Percentiles rank a stretch among this genome's conserved stretches.
These are phyloP conservation scores for Kodamaea ohmeri DNA, from an alignment of 1,139 yeast genomes.

Conservation along the genomic window DNA sequence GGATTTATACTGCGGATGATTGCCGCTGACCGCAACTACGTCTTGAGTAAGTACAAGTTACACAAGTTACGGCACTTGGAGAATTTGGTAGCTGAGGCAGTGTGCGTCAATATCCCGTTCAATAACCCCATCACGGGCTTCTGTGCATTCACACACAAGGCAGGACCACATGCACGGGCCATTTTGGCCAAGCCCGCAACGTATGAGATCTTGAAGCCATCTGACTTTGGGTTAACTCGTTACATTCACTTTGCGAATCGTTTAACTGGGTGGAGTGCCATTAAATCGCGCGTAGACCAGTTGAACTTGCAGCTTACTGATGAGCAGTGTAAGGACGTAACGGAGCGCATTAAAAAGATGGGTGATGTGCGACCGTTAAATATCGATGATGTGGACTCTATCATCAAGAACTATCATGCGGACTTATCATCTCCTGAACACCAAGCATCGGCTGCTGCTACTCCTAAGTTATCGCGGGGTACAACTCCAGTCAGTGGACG, in stretches of 20 bases:
- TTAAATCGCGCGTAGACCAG: constrained; percentile 48
- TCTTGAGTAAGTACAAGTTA: constrained; percentile 53
- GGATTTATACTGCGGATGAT: constrained; percentile 65
- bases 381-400: constrained; percentile 49
- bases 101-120: constrained; percentile 56
- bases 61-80: constrained; percentile 55
- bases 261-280: constrained; percentile 56
- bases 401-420: constrained; percentile 44
- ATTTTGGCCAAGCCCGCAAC: constrained; percentile 60
- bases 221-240: constrained; percentile 55
- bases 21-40: constrained; percentile 58
- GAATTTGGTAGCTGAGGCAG: constrained; percentile 56
- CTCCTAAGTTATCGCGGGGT: neutral
- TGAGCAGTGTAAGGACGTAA: constrained; percentile 56
- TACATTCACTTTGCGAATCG: constrained; percentile 60
- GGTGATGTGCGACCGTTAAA: constrained; percentile 54
- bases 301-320: constrained; percentile 49
- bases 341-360: constrained; percentile 51
- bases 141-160: constrained; percentile 63
- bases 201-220: constrained; percentile 56
- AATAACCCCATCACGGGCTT: constrained; percentile 62
- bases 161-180: constrained; percentile 62
- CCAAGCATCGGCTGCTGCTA: neutral
- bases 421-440: constrained; percentile 24
- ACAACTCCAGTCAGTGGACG: too few species aligned